Evolutionary conservation across 352 stramenopile genomes (phyloP).

Genomic region (Phytophthora fragariaefolia): DNA sequence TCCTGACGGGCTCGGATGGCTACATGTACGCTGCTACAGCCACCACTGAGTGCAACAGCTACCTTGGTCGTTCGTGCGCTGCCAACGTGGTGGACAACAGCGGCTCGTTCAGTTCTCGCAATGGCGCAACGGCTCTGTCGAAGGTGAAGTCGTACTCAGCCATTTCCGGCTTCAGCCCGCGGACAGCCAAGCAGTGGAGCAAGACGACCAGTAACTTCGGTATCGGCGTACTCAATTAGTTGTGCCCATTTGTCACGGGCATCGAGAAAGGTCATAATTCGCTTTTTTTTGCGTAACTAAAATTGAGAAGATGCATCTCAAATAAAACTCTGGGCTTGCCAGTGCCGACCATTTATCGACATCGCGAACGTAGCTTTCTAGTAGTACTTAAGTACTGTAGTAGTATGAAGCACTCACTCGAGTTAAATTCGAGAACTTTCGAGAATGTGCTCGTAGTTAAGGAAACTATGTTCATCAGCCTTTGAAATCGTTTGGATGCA

Average conservation of each 20-base stretch:
- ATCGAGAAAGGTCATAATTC: neutral
- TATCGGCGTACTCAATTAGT: slow-evolving; percentile 29
- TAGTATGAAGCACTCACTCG: no score
- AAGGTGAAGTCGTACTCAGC: slow-evolving; percentile 25
- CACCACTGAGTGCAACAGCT: slow-evolving; percentile 24
- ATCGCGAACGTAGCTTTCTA: no score
- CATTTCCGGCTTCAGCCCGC: slow-evolving; percentile 15
- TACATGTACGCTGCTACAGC: slow-evolving; percentile 23
- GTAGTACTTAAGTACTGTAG: no score
- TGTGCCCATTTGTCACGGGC: no score
- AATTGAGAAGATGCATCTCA: slow-evolving; percentile 9
- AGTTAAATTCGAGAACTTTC: no score
- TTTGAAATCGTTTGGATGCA: no score
- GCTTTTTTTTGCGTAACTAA: neutral
- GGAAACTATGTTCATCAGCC: no score
- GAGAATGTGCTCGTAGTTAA: no score
- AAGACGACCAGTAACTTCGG: slow-evolving; percentile 32
- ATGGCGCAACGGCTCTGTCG: slow-evolving; percentile 20
- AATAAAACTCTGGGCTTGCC: no score
- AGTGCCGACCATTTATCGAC: no score
- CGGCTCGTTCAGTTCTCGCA: slow-evolving; percentile 20
- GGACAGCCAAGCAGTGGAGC: slow-evolving; percentile 22
- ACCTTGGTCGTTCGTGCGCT: slow-evolving; percentile 34
- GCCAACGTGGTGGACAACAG: slow-evolving; percentile 38
- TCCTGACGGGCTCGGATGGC: slow-evolving; percentile 13